phyloP scores from a whole-genome alignment of 306 rosid genomes.

The Prunus mira region DNA sequence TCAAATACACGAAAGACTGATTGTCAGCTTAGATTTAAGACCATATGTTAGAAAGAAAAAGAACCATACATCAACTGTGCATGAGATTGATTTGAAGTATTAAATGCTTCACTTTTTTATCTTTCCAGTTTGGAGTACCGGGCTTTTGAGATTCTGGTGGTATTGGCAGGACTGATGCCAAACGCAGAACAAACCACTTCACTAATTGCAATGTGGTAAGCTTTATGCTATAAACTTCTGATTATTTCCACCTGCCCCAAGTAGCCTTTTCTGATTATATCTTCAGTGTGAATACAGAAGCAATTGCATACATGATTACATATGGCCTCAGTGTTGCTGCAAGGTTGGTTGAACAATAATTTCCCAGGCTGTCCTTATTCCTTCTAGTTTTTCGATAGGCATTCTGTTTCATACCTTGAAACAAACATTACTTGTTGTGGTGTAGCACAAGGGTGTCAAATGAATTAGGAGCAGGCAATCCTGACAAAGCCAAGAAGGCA shows the following conservation, averaged over 20 bases:
- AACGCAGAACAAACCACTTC: constrained; percentile 67
- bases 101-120: background rate
- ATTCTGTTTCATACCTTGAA: constrained; percentile 15
- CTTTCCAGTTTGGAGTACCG: constrained; percentile 69
- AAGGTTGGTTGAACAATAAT: constrained; percentile 41
- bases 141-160: constrained; percentile 82
- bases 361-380: background rate
- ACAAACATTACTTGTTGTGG: background rate
- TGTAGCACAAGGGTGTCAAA: constrained; percentile 80
- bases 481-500: constrained; percentile 59
- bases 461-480: constrained; percentile 79
- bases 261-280: background rate
- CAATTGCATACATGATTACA: constrained; percentile 61
- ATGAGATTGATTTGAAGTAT: background rate
- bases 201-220: constrained; percentile 78
- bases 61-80: too few species aligned
- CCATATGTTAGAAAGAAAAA: background rate
- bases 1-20: too few species aligned
- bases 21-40: background rate
- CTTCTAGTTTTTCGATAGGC: background rate
- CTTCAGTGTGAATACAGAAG: constrained; percentile 65
- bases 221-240: background rate
- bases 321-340: constrained; percentile 87
- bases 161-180: constrained; percentile 75
- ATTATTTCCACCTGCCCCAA: background rate